Evolutionary conservation across 2,329 filamentous ascomycete species (phyloP).

Genomic region (Ceratocystis albifundus): DNA sequence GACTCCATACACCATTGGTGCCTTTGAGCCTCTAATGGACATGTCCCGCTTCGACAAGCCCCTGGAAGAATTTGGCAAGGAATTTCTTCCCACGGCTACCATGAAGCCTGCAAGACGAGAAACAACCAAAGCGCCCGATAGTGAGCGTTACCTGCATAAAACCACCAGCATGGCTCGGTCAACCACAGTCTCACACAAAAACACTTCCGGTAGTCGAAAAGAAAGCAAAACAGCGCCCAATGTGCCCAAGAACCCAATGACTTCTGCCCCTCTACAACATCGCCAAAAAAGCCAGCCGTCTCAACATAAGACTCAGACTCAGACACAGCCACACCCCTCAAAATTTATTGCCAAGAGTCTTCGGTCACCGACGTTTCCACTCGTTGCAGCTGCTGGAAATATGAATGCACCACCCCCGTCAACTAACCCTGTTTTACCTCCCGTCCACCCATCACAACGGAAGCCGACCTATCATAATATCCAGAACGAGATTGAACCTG

Average conservation of each 20-base stretch:
- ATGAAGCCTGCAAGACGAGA: conserved; percentile 3
- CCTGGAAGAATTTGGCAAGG: conserved; percentile 40
- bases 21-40: conserved; percentile 57
- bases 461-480: conserved; percentile 11
- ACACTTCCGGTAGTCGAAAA: conserved; percentile 21
- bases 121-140: conserved; percentile 18
- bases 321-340: conserved; percentile 3
- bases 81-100: conserved; percentile 29
- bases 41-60: conserved; percentile 46
- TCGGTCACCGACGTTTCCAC: conserved; percentile 13
- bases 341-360: conserved; percentile 11
- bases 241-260: not conserved
- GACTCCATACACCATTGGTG: conserved; percentile 51
- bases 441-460: conserved; percentile 7
- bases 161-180: not conserved
- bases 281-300: conserved; percentile 6
- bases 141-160: conserved; percentile 10
- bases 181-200: conserved; percentile 17
- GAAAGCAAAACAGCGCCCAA: not conserved
- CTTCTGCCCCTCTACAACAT: not conserved
- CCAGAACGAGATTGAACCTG: conserved; percentile 28
- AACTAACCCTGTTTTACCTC: not conserved
- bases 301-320: conserved; percentile 4
- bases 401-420: conserved; percentile 9
- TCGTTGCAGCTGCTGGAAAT: conserved; percentile 16